A percentile compares a stretch with the other conserved stretches of the same genome.
These are phyloP conservation scores for Aureoboletus auriporus DNA, from an alignment of 768 basidiomycete genomes.

Conservation along the genomic window DNA sequence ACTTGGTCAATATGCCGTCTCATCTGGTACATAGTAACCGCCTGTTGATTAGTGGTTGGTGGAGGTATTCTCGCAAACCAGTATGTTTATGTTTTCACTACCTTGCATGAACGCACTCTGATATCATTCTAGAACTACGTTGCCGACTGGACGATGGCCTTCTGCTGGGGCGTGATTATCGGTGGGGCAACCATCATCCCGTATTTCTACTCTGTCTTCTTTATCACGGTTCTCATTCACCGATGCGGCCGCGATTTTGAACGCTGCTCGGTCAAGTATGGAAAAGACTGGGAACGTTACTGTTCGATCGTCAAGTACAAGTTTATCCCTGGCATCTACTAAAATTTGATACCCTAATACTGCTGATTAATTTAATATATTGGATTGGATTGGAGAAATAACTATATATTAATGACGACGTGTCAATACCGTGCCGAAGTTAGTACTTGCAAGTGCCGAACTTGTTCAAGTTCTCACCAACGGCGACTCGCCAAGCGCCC, in stretches of 20 bases:
- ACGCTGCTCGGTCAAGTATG: slow-evolving; percentile 88
- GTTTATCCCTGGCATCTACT: slow-evolving; percentile 88
- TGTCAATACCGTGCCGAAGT: slow-evolving; percentile 6
- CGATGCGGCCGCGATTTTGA: slow-evolving; percentile 94
- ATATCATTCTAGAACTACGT: slow-evolving; percentile 70
- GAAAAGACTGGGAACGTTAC: slow-evolving; percentile 92
- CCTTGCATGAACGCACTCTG: neutral
- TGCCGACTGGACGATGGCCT: slow-evolving; percentile 85
- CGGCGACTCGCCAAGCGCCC: slow-evolving; percentile 4
- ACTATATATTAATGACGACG: neutral
- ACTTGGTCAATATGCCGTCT: slow-evolving; percentile 1
- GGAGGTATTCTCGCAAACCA: slow-evolving; percentile 92
- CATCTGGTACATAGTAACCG: slow-evolving; percentile 59
- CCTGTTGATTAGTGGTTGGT: slow-evolving; percentile 90
- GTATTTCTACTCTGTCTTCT: slow-evolving; percentile 96
- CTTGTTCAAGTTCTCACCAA: slow-evolving; percentile 22
- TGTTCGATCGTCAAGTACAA: slow-evolving; percentile 85
- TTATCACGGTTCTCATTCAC: slow-evolving; percentile 88
- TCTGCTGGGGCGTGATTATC: slow-evolving; percentile 80
- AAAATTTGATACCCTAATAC: slow-evolving; percentile 20
- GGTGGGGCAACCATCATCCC: slow-evolving; percentile 80
- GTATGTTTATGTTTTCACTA: slow-evolving; percentile 37
- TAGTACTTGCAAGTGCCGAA: slow-evolving; percentile 4
- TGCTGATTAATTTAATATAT: slow-evolving; percentile 1
- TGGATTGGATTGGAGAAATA: neutral